Percentiles rank a stretch among this genome's conserved stretches.
phyloP scores from a whole-genome alignment of 2,329 filamentous ascomycete species.

The Neonectria punicea region DNA sequence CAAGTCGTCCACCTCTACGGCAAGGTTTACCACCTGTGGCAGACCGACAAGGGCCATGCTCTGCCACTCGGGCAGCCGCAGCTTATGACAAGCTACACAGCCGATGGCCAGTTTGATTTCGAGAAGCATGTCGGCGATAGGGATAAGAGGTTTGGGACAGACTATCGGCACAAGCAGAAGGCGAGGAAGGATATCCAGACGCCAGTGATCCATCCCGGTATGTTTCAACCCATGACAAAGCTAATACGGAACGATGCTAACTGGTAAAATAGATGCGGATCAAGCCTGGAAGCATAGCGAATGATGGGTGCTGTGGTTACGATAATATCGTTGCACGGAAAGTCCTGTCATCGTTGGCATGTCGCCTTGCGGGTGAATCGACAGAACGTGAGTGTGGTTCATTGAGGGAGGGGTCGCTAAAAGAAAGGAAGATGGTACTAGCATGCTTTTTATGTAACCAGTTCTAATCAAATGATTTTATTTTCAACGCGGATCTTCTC shows the following conservation, averaged over 20 bases:
- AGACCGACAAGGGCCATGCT: constrained; percentile 77
- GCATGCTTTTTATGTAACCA: too few relatives aligned
- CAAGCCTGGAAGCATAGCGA: constrained; percentile 36
- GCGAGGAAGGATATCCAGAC: constrained; percentile 54
- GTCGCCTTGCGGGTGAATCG: too few relatives aligned
- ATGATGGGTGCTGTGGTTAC: neutral
- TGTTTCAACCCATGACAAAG: constrained; percentile 5
- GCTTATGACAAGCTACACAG: constrained; percentile 65
- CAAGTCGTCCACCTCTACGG: constrained; percentile 80
- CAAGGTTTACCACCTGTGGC: constrained; percentile 89
- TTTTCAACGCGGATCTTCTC: too few relatives aligned
- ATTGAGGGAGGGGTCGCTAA: too few relatives aligned
- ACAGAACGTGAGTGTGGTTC: too few relatives aligned
- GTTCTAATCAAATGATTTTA: too few relatives aligned
- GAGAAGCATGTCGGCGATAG: constrained; percentile 55
- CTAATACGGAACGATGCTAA: constrained; percentile 12
- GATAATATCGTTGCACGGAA: neutral
- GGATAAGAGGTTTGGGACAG: constrained; percentile 57
- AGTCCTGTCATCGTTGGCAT: too few relatives aligned
- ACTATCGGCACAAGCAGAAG: constrained; percentile 58
- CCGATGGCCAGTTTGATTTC: constrained; percentile 60
- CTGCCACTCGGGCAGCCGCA: constrained; percentile 63
- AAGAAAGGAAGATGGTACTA: too few relatives aligned
- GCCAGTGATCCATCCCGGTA: constrained; percentile 56
- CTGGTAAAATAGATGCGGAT: constrained; percentile 33